Percentiles rank a stretch among this genome's conserved stretches.
phyloP scores from a whole-genome alignment of 2,329 filamentous ascomycete species.

The Aspergillus aculeatinus region DNA sequence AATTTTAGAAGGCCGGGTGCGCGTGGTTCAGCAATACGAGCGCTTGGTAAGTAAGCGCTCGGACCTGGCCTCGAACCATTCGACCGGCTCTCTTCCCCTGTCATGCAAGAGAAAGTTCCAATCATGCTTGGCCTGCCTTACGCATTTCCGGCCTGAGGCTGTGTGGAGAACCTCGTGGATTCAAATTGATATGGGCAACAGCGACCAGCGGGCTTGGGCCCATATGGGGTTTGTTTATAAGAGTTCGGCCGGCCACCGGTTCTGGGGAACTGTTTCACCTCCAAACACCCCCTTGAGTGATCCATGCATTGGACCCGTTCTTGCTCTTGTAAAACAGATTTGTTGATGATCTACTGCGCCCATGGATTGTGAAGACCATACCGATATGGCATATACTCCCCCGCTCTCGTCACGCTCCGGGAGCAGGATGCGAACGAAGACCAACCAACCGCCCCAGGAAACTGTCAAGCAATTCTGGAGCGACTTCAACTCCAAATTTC shows the following conservation, averaged over 20 bases:
- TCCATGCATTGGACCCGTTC: background rate
- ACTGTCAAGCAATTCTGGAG: slow-evolving; percentile 71
- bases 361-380: slow-evolving; percentile 35
- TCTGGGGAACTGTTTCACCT: background rate
- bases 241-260: background rate
- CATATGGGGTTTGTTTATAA: background rate
- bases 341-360: background rate
- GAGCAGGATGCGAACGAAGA: slow-evolving; percentile 33
- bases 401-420: slow-evolving; percentile 34
- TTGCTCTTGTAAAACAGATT: background rate
- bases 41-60: background rate
- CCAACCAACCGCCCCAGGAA: slow-evolving; percentile 63
- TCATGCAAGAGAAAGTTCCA: background rate
- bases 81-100: background rate
- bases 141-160: background rate
- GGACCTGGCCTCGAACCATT: background rate
- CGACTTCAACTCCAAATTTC: slow-evolving; percentile 67
- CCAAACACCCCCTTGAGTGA: background rate
- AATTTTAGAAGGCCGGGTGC: background rate
- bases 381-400: slow-evolving; percentile 24
- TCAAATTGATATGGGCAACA: background rate
- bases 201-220: background rate
- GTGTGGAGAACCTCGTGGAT: background rate
- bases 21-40: background rate
- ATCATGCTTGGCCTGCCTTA: background rate